These are phyloP conservation scores for Fusarium stilboides DNA, from an alignment of 2,329 filamentous ascomycete species.

Conservation along the genomic window DNA sequence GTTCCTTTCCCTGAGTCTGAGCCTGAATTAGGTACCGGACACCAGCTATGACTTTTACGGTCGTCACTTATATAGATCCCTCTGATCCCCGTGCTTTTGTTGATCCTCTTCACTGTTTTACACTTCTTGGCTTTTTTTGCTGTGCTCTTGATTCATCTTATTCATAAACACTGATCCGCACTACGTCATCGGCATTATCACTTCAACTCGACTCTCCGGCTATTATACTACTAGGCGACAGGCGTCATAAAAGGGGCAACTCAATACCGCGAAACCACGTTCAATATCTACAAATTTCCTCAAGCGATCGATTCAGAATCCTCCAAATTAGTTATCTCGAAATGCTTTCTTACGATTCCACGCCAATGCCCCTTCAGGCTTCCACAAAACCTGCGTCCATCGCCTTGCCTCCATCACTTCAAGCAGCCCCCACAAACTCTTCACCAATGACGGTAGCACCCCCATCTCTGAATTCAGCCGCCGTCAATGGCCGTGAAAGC, in stretches of 20 bases:
- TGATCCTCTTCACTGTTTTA: slow-evolving; percentile 23
- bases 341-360: slow-evolving; percentile 68
- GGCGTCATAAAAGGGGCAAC: slow-evolving; percentile 28
- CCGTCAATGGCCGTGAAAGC: slow-evolving; percentile 51
- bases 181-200: slow-evolving; percentile 38
- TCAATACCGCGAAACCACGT: slow-evolving; percentile 11
- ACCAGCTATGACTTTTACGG: slow-evolving; percentile 43
- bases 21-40: slow-evolving; percentile 41
- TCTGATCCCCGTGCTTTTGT: slow-evolving; percentile 31
- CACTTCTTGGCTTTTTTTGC: slow-evolving; percentile 23
- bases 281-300: slow-evolving; percentile 8
- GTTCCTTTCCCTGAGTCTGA: slow-evolving; percentile 41
- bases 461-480: slow-evolving; percentile 50
- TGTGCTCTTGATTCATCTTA: slow-evolving; percentile 18
- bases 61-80: slow-evolving; percentile 50
- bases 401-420: slow-evolving; percentile 42
- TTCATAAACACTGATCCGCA: slow-evolving; percentile 25
- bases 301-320: slow-evolving; percentile 15
- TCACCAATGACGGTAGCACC: slow-evolving; percentile 44
- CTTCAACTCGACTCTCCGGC: slow-evolving; percentile 12
- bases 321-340: slow-evolving; percentile 27
- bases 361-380: slow-evolving; percentile 62
- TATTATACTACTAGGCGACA: slow-evolving; percentile 29
- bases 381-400: slow-evolving; percentile 52
- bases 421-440: slow-evolving; percentile 32